Evolutionary conservation across 192 early-diverging fungal species (phyloP).

Genomic region (Podila epicladia): DNA sequence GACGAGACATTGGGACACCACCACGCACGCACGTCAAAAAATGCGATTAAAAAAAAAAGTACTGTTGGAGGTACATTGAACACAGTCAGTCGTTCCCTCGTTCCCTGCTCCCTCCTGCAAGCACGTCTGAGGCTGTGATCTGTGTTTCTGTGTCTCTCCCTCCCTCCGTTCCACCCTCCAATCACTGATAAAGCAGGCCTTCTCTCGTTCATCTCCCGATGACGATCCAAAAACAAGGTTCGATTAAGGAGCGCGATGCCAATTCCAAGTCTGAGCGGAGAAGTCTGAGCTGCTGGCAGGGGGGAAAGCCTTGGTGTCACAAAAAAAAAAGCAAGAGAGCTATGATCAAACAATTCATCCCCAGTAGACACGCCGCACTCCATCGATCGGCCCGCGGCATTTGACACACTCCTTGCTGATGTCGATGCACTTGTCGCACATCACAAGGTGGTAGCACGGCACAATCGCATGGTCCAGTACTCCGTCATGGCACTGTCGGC

Average conservation of each 20-base stretch:
- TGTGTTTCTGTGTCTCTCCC: too few species aligned
- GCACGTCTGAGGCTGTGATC: not conserved
- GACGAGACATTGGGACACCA: too few species aligned
- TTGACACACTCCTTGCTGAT: not conserved
- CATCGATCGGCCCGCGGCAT: not conserved
- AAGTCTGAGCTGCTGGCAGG: too few species aligned
- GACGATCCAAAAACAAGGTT: too few species aligned
- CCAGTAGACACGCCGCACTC: constrained; percentile 6
- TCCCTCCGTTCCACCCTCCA: too few species aligned
- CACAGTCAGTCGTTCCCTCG: not conserved
- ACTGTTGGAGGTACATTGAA: not conserved
- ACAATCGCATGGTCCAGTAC: not conserved
- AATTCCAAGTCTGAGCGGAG: too few species aligned
- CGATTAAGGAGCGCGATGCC: too few species aligned
- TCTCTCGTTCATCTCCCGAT: too few species aligned
- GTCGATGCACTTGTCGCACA: constrained; percentile 4
- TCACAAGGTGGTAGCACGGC: constrained; percentile 10
- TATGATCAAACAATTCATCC: not conserved
- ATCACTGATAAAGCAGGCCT: too few species aligned
- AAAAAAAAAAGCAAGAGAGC: not conserved
- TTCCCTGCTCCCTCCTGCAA: not conserved
- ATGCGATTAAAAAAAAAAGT: not conserved
- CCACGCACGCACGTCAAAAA: too few species aligned
- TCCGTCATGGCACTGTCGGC: not conserved
- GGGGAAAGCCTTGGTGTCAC: too few species aligned